Percentiles rank a stretch among this genome's conserved stretches.
Evolutionary conservation across 1,284 basidiomycete genomes (phyloP).

Genomic region (Somion occarium): DNA sequence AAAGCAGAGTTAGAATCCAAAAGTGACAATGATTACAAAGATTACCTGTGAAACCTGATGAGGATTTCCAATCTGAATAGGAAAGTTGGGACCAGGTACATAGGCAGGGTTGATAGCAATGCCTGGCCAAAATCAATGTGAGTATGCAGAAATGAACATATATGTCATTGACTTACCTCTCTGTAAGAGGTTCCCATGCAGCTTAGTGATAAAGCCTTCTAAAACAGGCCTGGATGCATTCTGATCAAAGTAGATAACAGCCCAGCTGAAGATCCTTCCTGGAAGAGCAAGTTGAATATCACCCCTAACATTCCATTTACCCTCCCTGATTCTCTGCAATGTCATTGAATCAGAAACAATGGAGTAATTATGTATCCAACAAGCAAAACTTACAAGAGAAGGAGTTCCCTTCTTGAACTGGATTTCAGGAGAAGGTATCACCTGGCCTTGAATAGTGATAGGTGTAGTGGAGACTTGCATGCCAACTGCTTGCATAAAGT

Average conservation of each 20-base stretch:
- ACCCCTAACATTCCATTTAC: slow-evolving; percentile 32
- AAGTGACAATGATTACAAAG: too few relatives aligned
- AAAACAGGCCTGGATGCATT: background rate
- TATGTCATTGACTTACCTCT: too few relatives aligned
- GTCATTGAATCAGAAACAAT: background rate
- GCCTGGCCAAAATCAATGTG: too few relatives aligned
- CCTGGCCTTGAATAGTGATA: slow-evolving; percentile 22
- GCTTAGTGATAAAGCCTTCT: slow-evolving; percentile 17
- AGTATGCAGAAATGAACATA: too few relatives aligned
- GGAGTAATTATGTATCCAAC: background rate
- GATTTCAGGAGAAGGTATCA: slow-evolving; percentile 27
- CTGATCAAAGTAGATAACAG: slow-evolving; percentile 26
- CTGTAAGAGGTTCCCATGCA: slow-evolving; percentile 23
- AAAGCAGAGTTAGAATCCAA: too few relatives aligned
- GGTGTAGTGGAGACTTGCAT: slow-evolving; percentile 23
- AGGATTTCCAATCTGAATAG: too few relatives aligned
- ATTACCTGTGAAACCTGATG: too few relatives aligned
- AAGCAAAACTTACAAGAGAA: background rate
- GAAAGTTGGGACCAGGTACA: too few relatives aligned
- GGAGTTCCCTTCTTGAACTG: background rate
- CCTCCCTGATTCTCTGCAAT: slow-evolving; percentile 15
- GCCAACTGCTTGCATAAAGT: slow-evolving; percentile 29
- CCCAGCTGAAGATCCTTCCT: slow-evolving; percentile 18
- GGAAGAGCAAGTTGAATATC: slow-evolving; percentile 2
- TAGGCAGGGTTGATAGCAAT: too few relatives aligned